These are phyloP conservation scores for Carallia brachiata DNA, from an alignment of 345 rosid species.

Conservation along the genomic window DNA sequence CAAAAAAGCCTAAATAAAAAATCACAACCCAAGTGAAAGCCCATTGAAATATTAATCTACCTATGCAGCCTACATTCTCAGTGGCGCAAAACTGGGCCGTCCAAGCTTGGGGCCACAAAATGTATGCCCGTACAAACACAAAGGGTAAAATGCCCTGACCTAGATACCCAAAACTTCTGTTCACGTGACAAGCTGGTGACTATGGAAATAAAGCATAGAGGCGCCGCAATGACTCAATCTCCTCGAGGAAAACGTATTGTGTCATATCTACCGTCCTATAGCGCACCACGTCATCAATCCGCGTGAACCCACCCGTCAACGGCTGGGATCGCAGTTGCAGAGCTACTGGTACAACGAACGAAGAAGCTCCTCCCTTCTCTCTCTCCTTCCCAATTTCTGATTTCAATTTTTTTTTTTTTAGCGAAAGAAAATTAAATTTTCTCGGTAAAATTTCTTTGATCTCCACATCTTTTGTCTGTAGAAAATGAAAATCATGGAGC, in stretches of 20 bases:
- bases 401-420: conserved; percentile 7
- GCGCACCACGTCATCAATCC: conserved; percentile 50
- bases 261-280: conserved; percentile 42
- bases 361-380: conserved; percentile 32
- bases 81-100: too few species aligned
- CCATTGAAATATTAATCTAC: too few species aligned
- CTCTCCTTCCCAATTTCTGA: conserved; percentile 16
- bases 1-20: too few species aligned
- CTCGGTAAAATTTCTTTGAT: conserved; percentile 9
- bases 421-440: conserved; percentile 16
- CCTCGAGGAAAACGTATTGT: conserved; percentile 33
- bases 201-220: conserved; percentile 8
- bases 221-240: conserved; percentile 37
- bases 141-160: conserved; percentile 18
- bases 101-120: neutral
- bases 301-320: conserved; percentile 39
- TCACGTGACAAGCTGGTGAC: conserved; percentile 47
- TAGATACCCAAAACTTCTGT: conserved; percentile 15
- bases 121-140: neutral
- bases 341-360: conserved; percentile 55
- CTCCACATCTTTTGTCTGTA: neutral
- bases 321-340: conserved; percentile 57
- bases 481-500: conserved; percentile 52
- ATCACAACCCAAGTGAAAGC: too few species aligned
- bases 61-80: too few species aligned